Base-by-base conservation (phyloP, 306 rosid genomes). In the Dalbergia oliveri region DNA sequence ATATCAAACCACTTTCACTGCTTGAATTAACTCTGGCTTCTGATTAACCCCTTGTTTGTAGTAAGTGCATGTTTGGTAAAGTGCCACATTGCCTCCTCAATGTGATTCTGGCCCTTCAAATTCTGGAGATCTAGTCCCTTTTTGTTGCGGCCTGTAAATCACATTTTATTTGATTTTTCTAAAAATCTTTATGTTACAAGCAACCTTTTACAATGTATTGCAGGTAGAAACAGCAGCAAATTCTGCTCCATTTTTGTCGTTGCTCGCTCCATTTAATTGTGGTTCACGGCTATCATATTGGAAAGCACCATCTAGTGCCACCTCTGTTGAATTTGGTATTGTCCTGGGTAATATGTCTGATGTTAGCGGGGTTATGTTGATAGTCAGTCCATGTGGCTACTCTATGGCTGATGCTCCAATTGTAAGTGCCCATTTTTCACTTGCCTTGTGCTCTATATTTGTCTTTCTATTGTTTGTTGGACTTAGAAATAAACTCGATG, bases 301-400 rank as follows among this genome's bases (percentile, higher is more conserved):
- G 99, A 93, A 93, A 87, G 98, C 99, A 80, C 97, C 99, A 81
- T 72, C 98, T 13, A 81, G 84, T 86, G 45, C 87, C 61, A 81
- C 89, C 79, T 82, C 86, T 73, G 90, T 91, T 74, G 99, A 96
- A 84, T 91, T 96, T 77, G 86, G 82, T 82, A 78, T 96, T 76
- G 97, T 86, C 77, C 97, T 96, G 51, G 88, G 88, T 79, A 84
- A 85, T 84, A 81, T 90, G 87, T 93, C 98, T 82, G 97, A 93
- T 86, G 99, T 93, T 85, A 90, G 89, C 75, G 98, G 99, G 79
- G 97, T 93, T 81, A 76, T 85, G 84, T 83, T 93, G 86, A 82
- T 93, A 75, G 88, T 96, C 65, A 93, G 99, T 84, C 90, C 97
- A 5, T 93, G 99, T 82, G 99, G 99, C 81, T 96, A 96, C 86